Evolutionary conservation across 2,329 filamentous ascomycete genomes (phyloP), one percentile per base, ranked within the genome.

Genomic region (Moelleriella libera): DNA sequence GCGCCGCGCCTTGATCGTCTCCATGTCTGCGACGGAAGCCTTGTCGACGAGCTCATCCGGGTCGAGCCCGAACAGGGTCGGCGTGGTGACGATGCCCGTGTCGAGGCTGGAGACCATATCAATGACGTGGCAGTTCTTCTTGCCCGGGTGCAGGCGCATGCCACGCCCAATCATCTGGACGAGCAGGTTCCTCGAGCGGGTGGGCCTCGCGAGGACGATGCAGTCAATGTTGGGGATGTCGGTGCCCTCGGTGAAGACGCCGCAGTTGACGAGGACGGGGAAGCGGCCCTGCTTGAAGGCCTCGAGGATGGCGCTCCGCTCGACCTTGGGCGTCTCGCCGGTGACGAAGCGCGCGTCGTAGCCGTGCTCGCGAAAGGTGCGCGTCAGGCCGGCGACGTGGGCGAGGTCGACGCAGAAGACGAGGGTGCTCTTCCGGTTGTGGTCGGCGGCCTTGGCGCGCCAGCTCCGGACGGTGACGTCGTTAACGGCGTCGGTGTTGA

Each of bases 161-260:
- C 92, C 92, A 56, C 92, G 78, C 1, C 92, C 92, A 51, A 98
- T 95, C 92, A 98, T 98, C 64, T 98, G 92, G 1, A 97, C 80
- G 1, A 98, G 76, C 2, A 98, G 69, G 56, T 96, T 97, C n/a
- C 85, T 80, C 12, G 92, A 97, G 55, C 83, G 82, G 1, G 92
- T 98, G 0, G 92, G 92, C 29, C 92, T 74, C 4, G 85, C 88
- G 7, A 98, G 74, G 7, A 98, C 61, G 29, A 98, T 78, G 59
- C 92, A 97, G 67, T 98, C 92, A 54, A 98, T 86, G 60, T 94
- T 96, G 5, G 94, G 92, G 32, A 98, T 95, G 58, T 98, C 92
- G 1, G 92, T 98, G 2, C 92, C 92, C 67, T 98, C 92, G 0
- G 90, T 97, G 58, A 95, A 97, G 41, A 98, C 85, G 7, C 89